These are phyloP conservation scores for Fonsecaea nubica DNA, from an alignment of 2,329 filamentous ascomycete genomes.

Conservation along the genomic window DNA sequence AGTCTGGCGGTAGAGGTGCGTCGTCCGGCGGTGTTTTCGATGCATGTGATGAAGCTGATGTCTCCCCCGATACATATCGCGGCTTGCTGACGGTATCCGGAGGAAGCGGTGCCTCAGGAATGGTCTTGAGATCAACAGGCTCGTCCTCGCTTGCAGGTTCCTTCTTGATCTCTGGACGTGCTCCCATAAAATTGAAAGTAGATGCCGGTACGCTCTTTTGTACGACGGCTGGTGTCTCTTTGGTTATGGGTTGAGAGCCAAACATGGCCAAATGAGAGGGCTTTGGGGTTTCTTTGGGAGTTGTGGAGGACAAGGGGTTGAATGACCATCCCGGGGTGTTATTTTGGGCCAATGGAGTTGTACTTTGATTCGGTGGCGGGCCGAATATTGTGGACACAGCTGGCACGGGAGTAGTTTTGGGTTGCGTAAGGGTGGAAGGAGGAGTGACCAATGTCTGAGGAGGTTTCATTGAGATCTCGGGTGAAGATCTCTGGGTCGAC, in stretches of 20 bases:
- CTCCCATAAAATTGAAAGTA: slow-evolving; percentile 35
- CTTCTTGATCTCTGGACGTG: slow-evolving; percentile 45
- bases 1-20: slow-evolving; percentile 44
- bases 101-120: slow-evolving; percentile 51
- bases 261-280: slow-evolving; percentile 44
- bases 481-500: slow-evolving; percentile 10
- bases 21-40: slow-evolving; percentile 35
- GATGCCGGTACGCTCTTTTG: slow-evolving; percentile 44
- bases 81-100: slow-evolving; percentile 57
- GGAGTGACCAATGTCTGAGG: slow-evolving; percentile 36
- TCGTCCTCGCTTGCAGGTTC: slow-evolving; percentile 44
- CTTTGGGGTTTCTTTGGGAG: slow-evolving; percentile 41
- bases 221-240: slow-evolving; percentile 40
- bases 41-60: slow-evolving; percentile 49
- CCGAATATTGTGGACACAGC: slow-evolving; percentile 48
- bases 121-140: slow-evolving; percentile 43
- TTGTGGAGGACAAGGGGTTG: slow-evolving; percentile 34
- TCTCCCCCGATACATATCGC: slow-evolving; percentile 55
- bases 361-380: slow-evolving; percentile 39
- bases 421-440: slow-evolving; percentile 37
- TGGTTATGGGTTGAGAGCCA: slow-evolving; percentile 42
- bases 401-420: slow-evolving; percentile 42
- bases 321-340: slow-evolving; percentile 43
- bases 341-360: slow-evolving; percentile 41
- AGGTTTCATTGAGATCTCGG: slow-evolving; percentile 21